Base-by-base conservation (phyloP, 108 stramenopile species). In the Fistulifera solaris region DNA sequence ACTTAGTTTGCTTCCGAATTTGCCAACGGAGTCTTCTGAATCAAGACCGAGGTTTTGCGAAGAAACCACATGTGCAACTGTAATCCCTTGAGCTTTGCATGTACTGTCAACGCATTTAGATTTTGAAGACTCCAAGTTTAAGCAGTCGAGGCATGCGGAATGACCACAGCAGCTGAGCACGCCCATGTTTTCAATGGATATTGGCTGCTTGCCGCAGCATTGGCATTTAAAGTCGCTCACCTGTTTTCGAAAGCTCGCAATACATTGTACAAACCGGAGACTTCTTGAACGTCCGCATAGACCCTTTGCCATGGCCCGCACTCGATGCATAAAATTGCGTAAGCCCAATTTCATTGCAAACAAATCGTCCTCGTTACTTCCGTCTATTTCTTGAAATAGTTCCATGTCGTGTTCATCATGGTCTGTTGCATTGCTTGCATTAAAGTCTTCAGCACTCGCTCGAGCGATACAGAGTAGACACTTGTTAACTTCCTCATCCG, bases 151-250 rank as follows among this genome's bases (percentile, higher is more conserved):
- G 53, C 67, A 65, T 43, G 67, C 72, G 6, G 45, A 49, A 48
- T 73, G 72, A 15, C 72, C 72, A 44, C 72, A 73, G 27, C 45
- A 65, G n/a, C 25, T 48, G 3, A 73, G 48, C 17, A 73, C 40
- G 3, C 44, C 72, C 14, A 38, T 50, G 12, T 67, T 14, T 1
- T 27, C 59, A 14, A 25, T 28, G 1, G 18, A 11, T 8, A 72
- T 7, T 0, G n/a, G 13, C 24, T 31, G n/a, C 2, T 48, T 45
- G 22, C 27, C 10, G 22, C 61, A 62, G 24, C 40, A 15, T 19
- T 11, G 11, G 61, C 61, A 62, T 13, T 21, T 27, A 21, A 65
- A 35, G 15, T 14, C 19, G 41, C 15, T 23, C 2, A 1, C 11
- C 3, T 38, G 38, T 1, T 40, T 35, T 52, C 65, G 59, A 19